Base-by-base conservation (phyloP, 1,284 basidiomycete species). In the Papiliotrema laurentii region DNA sequence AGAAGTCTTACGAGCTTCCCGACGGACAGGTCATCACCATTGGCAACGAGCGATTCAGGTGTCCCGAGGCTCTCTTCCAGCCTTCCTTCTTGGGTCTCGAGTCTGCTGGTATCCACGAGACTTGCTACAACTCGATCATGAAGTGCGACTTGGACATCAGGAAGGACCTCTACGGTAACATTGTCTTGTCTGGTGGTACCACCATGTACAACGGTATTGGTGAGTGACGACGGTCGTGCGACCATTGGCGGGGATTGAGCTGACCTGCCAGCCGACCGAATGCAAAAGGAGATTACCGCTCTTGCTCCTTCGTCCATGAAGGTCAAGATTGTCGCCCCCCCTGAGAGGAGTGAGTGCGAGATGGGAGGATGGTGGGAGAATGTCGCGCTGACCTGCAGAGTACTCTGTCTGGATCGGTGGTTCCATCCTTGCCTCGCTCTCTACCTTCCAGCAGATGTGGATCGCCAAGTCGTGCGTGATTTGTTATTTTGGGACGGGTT, bases 361-460 rank as follows among this genome's bases (percentile, higher is more conserved):
- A n/a, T 45, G 2, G 30, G 11, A 31, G 33, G 21, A 16, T 37
- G 43, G 27, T 6, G 34, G 11, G 19, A 19, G 11, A 7, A 18
- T 14, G 35, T 18, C 11, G 13, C 35, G 10, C 35, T 37, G 19
- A 37, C 35, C 11, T 37, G 11, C 44, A 63, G 53, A 68, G 75
- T 90, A 89, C 81, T 89, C 88, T 49, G 93, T 96, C 77, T 97
- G 93, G 93, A 97, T 97, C 70, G 93, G 94, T 82, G 93, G 94
- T 67, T 96, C 91, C 58, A 97, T 97, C 75, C 80, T 97, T 58
- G 90, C 91, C 33, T 96, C 92, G 51, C 84, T 97, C 51, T 87
- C 84, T 63, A 97, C 93, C 59, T 97, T 97, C 90, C 92, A 96
- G 81, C 79, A 80, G 73, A 76, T 76, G 74, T 76, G 74, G 61